Percentiles rank a stretch among this genome's conserved stretches.
phyloP scores from a whole-genome alignment of 306 rosid genomes.

The Phaseolus lunatus region DNA sequence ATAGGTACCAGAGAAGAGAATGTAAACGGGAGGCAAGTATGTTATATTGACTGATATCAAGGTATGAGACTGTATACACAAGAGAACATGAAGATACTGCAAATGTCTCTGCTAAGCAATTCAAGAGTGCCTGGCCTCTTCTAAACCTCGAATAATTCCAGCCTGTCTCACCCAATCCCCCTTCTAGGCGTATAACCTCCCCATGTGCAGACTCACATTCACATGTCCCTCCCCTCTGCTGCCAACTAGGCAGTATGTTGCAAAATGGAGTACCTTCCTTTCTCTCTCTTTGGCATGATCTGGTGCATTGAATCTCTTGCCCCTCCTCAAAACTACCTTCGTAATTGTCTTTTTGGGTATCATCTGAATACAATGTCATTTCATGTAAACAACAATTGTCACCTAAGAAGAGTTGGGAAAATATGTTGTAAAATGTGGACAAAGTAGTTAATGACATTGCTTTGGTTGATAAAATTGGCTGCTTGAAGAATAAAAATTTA shows the following conservation, averaged over 20 bases:
- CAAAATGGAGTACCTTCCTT: not conserved
- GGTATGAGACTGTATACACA: not conserved
- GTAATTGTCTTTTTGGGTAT: not conserved
- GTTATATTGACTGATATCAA: not conserved
- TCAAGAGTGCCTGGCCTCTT: not conserved
- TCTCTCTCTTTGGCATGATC: not conserved
- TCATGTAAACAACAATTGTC: constrained; percentile 2
- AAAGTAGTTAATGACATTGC: constrained; percentile 22
- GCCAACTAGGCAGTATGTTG: not conserved
- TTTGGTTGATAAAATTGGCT: constrained; percentile 27
- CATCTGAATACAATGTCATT: not conserved
- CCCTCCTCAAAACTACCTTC: not conserved
- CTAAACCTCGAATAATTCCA: not conserved
- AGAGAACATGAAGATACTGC: not conserved
- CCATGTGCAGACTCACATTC: not conserved
- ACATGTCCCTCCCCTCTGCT: not conserved
- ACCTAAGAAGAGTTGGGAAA: constrained; percentile 11
- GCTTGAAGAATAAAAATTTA: constrained; percentile 11
- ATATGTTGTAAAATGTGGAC: not conserved
- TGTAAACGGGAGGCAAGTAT: not conserved
- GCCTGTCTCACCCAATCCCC: not conserved
- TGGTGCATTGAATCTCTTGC: not conserved
- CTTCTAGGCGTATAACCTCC: not conserved
- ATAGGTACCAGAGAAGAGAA: not conserved
- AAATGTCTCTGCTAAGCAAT: not conserved